Base-by-base conservation (phyloP, 2,329 filamentous ascomycete species). In the Niveomyces coronatus region DNA sequence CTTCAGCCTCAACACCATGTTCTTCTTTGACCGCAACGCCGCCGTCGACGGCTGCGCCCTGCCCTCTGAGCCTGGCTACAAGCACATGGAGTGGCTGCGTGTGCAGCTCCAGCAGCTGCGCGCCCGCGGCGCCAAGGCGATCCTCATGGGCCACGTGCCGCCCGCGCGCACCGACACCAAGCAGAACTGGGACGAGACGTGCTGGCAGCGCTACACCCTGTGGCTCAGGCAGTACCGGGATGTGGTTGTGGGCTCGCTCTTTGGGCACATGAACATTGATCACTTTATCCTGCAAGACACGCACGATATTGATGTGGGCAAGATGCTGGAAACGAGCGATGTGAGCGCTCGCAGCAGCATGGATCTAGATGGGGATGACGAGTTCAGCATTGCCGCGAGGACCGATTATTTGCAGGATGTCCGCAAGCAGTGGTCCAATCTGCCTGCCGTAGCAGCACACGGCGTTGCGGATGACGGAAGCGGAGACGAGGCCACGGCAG, bases 181-280 rank as follows among this genome's bases (percentile, higher is more conserved):
- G 67, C 74, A 77, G 52, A 79, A 77, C 44, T 98, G 91, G 91
- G 87, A 95, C 48, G 89, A 96, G 66, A 87, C 84, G 0, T 98
- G 91, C 63, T 98, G 89, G 88, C 89, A 95, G 57, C 95, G 94
- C 56, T 98, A 94, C 60, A 83, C 86, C 0, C 64, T 96, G 4
- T 96, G 88, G 86, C 64, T 89, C 52, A 74, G 78, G 48, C 86
- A 93, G 57, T 98, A 87, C 58, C 82, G 91, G 23, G 91, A 98
- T 56, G 81, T 98, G 26, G 71, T 98, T 15, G 71, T 88, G 15
- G 78, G 75, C 10, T 78, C 77, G 18, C 54, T 94, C 5, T 98
- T 83, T 53, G 91, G 89, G 2, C 91, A 98, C 56, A 96, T 98
- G 91, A 98, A 98, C 53, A 84, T 95, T 47, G 91, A 98, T 51